These are phyloP conservation scores for Xylaria longipes DNA, from an alignment of 495 filamentous ascomycete genomes.

Conservation along the genomic window DNA sequence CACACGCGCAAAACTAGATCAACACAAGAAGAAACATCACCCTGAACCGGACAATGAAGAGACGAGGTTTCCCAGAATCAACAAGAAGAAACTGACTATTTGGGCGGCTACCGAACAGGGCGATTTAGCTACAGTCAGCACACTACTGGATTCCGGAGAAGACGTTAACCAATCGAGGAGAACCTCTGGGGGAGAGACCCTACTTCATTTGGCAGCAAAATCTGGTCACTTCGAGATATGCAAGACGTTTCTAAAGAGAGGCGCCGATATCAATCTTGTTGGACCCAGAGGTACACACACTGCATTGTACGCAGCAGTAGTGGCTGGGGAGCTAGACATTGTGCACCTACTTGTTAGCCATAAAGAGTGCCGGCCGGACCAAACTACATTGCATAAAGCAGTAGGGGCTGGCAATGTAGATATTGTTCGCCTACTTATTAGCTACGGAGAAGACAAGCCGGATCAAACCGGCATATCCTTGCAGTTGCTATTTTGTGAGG, in stretches of 20 bases:
- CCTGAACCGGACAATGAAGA: not conserved
- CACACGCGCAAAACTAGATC: not conserved
- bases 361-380: not conserved
- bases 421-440: not conserved
- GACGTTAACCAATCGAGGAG: not conserved
- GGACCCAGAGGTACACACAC: not conserved
- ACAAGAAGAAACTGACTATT: not conserved
- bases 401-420: not conserved
- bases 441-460: not conserved
- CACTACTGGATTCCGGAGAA: not conserved
- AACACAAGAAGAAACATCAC: not conserved
- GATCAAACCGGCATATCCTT: not conserved
- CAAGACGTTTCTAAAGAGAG: not conserved
- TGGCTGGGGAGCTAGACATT: not conserved
- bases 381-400: not conserved
- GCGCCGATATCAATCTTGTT: not conserved
- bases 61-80: not conserved
- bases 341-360: not conserved
- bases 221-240: not conserved
- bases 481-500: not conserved
- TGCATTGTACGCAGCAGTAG: not conserved
- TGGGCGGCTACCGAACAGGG: not conserved
- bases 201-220: not conserved
- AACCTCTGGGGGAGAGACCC: no score
- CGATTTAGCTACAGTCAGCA: not conserved